Evolutionary conservation across 192 early-diverging fungal genomes (phyloP), one percentile per base, ranked within the genome.

Genomic region (Helicostylum pulchrum): DNA sequence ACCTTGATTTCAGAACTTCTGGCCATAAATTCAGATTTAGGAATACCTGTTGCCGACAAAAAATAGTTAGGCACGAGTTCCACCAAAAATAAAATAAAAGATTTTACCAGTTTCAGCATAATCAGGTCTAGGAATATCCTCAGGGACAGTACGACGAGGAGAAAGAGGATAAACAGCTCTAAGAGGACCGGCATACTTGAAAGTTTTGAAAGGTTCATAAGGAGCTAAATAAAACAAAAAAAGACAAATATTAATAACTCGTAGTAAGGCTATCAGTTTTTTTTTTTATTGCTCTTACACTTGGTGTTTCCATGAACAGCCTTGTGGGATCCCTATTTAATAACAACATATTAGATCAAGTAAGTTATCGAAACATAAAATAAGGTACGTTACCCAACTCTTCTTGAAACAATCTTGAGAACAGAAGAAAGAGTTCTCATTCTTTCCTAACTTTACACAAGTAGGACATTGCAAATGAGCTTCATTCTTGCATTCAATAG

Each of bases 101-200:
- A n/a, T n/a, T n/a, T n/a, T 59, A 66, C 68, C 57, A 42, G 61
- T 60, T 20, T 50, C 68, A 21, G 62, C 43, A 56, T 73, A 73
- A 49, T 73, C 71, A 31, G 71, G 92, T 48, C 77, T 78, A 32
- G 73, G 46, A 51, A 94, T 94, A 44, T 77, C 49, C 1, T 68
- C 75, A 3, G 92, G 92, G 30, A 94, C 87, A 15, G 67, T 21
- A 21, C 92, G 83, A 11, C 68, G 66, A 49, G 90, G 87, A 14
- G 88, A 87, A 14, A 92, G 77, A 52, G 90, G 92, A 51, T 94
- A 94, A 19, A 74, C 65, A n/a, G 92, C 86, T 46, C 88, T 80
- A 32, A 94, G 52, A 0, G 75, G 15, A 12, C 92, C 92, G 36
- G 88, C 85, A 75, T 85, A 94, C 8, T 31, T 26, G 65, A 79